These are phyloP conservation scores for Rhododendron simsii DNA, from an alignment of 148 eudicot genomes.

Conservation along the genomic window DNA sequence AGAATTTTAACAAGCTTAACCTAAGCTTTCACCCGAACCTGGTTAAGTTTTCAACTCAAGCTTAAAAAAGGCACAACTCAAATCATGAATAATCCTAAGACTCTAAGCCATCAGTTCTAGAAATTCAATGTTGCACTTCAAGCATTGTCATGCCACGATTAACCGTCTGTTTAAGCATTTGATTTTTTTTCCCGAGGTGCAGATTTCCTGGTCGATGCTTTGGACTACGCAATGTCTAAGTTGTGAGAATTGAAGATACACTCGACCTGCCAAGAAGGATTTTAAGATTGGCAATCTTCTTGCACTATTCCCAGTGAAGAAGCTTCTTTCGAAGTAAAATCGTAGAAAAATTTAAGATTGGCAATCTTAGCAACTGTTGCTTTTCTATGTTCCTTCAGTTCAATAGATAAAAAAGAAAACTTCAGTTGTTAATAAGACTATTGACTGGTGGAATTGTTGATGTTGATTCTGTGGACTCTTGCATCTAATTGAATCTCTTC, in stretches of 20 bases:
- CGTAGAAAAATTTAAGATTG: not conserved
- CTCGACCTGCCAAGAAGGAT: not conserved
- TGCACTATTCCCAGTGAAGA: not conserved
- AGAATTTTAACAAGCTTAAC: not conserved
- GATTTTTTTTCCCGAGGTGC: constrained; percentile 17
- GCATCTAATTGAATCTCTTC: not conserved
- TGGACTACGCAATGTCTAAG: constrained; percentile 83
- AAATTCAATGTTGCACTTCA: not conserved
- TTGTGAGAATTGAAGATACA: constrained; percentile 29
- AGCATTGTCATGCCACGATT: not conserved
- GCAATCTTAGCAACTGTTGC: not conserved
- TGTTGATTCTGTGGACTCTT: not conserved
- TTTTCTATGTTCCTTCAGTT: not conserved
- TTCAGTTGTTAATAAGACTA: not conserved
- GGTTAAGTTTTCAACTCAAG: not conserved
- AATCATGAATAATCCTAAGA: not conserved
- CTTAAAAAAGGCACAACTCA: not conserved
- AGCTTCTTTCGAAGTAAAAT: not conserved
- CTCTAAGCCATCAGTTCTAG: not conserved
- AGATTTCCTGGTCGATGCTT: constrained; percentile 89
- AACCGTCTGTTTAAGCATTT: not conserved
- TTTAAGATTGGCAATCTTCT: not conserved
- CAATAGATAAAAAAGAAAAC: not conserved
- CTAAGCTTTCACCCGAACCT: not conserved
- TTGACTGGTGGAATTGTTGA: not conserved